Evolutionary conservation across 352 stramenopile genomes (phyloP).

Genomic region (Globisporangium splendens): DNA sequence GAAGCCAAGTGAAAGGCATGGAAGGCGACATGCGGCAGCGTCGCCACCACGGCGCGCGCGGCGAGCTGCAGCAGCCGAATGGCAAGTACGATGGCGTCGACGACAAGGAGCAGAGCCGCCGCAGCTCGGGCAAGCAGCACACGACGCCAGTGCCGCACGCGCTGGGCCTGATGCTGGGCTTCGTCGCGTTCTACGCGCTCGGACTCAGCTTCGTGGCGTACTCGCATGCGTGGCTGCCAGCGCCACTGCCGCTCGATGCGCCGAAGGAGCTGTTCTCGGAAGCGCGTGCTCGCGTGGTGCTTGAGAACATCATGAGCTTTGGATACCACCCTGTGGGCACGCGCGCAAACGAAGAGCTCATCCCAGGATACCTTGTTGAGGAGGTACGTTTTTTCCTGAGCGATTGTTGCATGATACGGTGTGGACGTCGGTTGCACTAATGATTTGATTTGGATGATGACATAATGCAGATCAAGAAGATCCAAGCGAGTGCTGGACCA

Average conservation of each 20-base stretch:
- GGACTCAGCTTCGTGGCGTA: slow-evolving; percentile 32
- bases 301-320: slow-evolving; percentile 72
- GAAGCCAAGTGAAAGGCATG: background rate
- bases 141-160: slow-evolving; percentile 13
- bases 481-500: slow-evolving; percentile 27
- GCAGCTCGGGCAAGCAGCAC: slow-evolving; percentile 5
- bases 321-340: slow-evolving; percentile 65
- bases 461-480: slow-evolving; percentile 47
- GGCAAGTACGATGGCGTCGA: background rate
- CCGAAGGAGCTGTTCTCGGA: slow-evolving; percentile 45
- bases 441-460: background rate
- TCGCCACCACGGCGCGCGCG: background rate
- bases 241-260: slow-evolving; percentile 32
- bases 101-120: slow-evolving; percentile 6
- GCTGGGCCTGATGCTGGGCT: slow-evolving; percentile 27
- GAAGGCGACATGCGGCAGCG: slow-evolving; percentile 8
- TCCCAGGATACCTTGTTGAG: slow-evolving; percentile 46
- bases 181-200: slow-evolving; percentile 41
- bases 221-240: slow-evolving; percentile 55
- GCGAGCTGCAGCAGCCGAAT: no score
- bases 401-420: no score
- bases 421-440: no score
- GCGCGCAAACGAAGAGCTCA: slow-evolving; percentile 62
- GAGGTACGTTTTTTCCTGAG: slow-evolving; percentile 22
- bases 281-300: slow-evolving; percentile 44